phyloP scores from a whole-genome alignment of 306 rosid species.

The Ochetophila trinervis region DNA sequence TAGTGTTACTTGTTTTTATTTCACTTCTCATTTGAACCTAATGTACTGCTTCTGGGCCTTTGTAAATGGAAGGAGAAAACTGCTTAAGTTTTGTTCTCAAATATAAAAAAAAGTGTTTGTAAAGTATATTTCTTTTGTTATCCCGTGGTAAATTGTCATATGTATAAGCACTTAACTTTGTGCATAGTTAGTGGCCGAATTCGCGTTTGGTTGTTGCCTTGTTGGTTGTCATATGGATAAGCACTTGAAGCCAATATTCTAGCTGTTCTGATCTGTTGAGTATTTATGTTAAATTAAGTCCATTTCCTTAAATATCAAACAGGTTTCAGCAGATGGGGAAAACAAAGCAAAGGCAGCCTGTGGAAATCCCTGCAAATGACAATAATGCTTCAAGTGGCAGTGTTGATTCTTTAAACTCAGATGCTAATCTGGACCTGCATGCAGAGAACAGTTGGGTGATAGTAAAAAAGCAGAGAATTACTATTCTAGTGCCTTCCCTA shows the following conservation, averaged over 20 bases:
- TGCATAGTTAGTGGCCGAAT: not conserved
- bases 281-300: slow-evolving; percentile 4
- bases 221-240: too few species aligned
- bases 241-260: not conserved
- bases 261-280: not conserved
- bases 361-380: slow-evolving; percentile 33
- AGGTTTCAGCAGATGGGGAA: slow-evolving; percentile 60
- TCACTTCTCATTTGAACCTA: too few species aligned
- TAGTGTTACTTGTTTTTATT: too few species aligned
- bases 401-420: slow-evolving; percentile 29
- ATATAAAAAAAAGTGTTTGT: too few species aligned
- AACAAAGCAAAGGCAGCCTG: slow-evolving; percentile 49
- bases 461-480: slow-evolving; percentile 78
- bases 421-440: slow-evolving; percentile 28
- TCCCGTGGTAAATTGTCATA: too few species aligned
- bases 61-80: too few species aligned
- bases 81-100: too few species aligned
- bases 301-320: slow-evolving; percentile 24
- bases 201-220: not conserved
- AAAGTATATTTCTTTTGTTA: too few species aligned
- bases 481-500: slow-evolving; percentile 61
- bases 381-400: slow-evolving; percentile 23
- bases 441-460: slow-evolving; percentile 70
- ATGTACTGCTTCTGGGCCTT: too few species aligned
- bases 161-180: not conserved